Conservation (phyloP, 306 rosid genomes). For the Quercus wislizeni region DNA sequence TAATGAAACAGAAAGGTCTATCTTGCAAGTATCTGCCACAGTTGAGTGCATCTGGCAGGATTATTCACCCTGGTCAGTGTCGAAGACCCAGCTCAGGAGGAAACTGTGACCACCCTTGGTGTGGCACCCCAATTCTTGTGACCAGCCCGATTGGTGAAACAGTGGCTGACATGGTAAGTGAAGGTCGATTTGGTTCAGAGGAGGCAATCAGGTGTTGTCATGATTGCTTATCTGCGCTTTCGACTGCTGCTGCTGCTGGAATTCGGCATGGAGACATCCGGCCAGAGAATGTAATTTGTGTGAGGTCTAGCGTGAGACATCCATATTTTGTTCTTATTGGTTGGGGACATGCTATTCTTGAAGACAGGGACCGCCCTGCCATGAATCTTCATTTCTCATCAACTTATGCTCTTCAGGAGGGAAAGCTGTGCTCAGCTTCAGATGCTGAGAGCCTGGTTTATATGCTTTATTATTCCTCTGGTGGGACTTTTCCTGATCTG, state of each 20-base stretch:
- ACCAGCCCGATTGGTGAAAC: constrained; percentile 93
- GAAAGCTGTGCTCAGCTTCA: constrained; percentile 91
- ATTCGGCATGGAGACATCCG: constrained; percentile 92
- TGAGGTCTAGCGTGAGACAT: constrained; percentile 49
- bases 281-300: constrained; percentile 83
- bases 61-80: constrained; percentile 93
- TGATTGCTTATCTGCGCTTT: constrained; percentile 92
- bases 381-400: constrained; percentile 96
- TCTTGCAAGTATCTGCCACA: constrained; percentile 86
- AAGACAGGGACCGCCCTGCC: constrained; percentile 94
- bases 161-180: constrained; percentile 60
- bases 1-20: constrained; percentile 86
- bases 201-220: constrained; percentile 91
- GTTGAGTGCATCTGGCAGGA: constrained; percentile 86
- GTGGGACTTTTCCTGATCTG: constrained; percentile 74
- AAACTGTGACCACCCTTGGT: constrained; percentile 94
- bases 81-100: constrained; percentile 81
- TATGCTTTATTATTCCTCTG: constrained; percentile 81
- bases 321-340: constrained; percentile 81
- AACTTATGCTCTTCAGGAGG: constrained; percentile 91
- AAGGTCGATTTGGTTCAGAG: constrained; percentile 65
- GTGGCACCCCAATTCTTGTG: constrained; percentile 95
- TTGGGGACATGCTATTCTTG: constrained; percentile 97
- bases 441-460: constrained; percentile 98
- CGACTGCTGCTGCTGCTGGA: constrained; percentile 72